These are phyloP conservation scores for Jatropha multifida DNA, from an alignment of 441 rosid genomes.

Conservation along the genomic window DNA sequence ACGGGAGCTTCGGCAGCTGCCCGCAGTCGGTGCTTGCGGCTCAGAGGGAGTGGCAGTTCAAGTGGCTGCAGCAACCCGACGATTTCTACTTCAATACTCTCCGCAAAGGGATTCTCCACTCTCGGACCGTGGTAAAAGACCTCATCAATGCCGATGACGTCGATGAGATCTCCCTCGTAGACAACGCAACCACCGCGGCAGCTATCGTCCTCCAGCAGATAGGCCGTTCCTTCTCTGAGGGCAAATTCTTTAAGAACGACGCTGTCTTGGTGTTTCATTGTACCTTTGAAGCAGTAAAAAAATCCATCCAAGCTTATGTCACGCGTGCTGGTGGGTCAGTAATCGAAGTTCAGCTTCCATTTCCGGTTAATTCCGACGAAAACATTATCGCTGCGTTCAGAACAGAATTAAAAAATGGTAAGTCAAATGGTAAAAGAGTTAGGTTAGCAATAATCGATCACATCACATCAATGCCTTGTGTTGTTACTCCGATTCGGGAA, in stretches of 20 bases:
- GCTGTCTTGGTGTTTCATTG: slow-evolving; percentile 77
- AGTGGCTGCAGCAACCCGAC: slow-evolving; percentile 77
- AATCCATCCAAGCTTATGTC: slow-evolving; percentile 87
- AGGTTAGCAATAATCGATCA: slow-evolving; percentile 94
- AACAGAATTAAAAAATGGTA: slow-evolving; percentile 57
- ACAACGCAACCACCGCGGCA: slow-evolving; percentile 93
- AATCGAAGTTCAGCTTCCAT: slow-evolving; percentile 77
- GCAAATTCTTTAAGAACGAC: slow-evolving; percentile 58
- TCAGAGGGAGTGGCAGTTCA: slow-evolving; percentile 76
- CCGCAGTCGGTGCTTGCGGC: slow-evolving; percentile 69
- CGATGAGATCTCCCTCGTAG: slow-evolving; percentile 74
- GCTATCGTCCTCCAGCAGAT: slow-evolving; percentile 84
- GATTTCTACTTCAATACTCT: slow-evolving; percentile 75
- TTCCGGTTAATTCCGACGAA: slow-evolving; percentile 65
- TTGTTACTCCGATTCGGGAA: slow-evolving; percentile 68
- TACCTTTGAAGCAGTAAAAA: slow-evolving; percentile 83
- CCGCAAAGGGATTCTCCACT: slow-evolving; percentile 54
- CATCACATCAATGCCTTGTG: slow-evolving; percentile 83
- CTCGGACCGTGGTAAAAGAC: slow-evolving; percentile 55
- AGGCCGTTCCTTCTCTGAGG: slow-evolving; percentile 72
- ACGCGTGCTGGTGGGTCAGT: slow-evolving; percentile 74
- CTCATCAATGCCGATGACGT: slow-evolving; percentile 80
- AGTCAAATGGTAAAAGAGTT: slow-evolving; percentile 51
- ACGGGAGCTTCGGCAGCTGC: slow-evolving; percentile 96
- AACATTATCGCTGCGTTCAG: slow-evolving; percentile 65